These are phyloP conservation scores for Daldinia concentrica DNA, from an alignment of 495 filamentous ascomycete species.

Conservation along the genomic window DNA sequence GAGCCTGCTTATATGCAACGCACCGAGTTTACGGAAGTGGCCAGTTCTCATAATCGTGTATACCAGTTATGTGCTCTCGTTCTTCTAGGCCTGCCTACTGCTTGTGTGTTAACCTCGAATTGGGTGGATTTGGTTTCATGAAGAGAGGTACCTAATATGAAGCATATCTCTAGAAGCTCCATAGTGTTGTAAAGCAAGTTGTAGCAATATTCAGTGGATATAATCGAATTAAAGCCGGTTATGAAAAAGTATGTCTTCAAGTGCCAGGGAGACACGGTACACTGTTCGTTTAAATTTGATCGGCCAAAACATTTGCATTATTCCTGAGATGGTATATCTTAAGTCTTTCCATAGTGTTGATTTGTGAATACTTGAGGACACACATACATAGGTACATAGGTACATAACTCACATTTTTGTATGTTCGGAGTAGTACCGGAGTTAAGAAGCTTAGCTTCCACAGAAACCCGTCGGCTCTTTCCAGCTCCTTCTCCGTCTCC, in stretches of 20 bases:
- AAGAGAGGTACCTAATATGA: not conserved
- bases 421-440: constrained; percentile 9
- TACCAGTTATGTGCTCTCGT: no score
- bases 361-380: no score
- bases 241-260: no score
- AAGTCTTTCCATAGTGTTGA: no score
- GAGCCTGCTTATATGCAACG: not conserved
- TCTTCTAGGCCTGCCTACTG: not conserved
- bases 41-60: not conserved
- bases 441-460: constrained; percentile 14
- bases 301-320: no score
- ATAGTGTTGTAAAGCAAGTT: not conserved
- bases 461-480: constrained; percentile 27
- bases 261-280: no score
- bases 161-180: not conserved
- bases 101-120: not conserved
- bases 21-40: not conserved
- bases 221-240: no score
- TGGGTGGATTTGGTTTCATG: not conserved
- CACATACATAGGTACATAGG: no score
- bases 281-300: no score
- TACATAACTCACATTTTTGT: no score
- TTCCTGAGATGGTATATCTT: no score
- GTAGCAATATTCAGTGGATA: no score
- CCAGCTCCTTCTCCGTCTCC: constrained; percentile 38